phyloP scores from a whole-genome alignment of 192 early-diverging fungal genomes.

The Coemansia sp. region DNA sequence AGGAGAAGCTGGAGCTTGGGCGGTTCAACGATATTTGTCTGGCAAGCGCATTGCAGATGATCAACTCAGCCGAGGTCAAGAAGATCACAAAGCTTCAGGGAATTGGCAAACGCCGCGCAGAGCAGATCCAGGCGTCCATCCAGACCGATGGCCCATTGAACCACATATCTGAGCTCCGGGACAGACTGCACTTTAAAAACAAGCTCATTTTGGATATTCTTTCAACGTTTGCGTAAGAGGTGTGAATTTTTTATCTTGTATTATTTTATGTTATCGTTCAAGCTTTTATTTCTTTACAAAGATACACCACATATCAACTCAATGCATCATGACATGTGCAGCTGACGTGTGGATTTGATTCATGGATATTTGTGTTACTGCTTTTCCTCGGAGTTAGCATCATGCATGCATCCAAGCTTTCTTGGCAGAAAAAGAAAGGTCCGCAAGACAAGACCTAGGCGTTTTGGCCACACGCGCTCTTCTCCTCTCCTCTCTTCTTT shows the following conservation, averaged over 20 bases:
- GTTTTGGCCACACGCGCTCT: too few relatives aligned
- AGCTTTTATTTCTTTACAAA: not conserved
- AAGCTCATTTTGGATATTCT: constrained; percentile 50
- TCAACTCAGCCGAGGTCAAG: constrained; percentile 58
- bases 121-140: constrained; percentile 57
- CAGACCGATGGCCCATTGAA: constrained; percentile 40
- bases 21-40: constrained; percentile 46
- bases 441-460: too few relatives aligned
- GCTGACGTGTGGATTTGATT: too few relatives aligned
- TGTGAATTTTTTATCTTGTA: not conserved
- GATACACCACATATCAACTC: too few relatives aligned
- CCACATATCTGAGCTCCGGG: constrained; percentile 40
- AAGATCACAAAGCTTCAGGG: constrained; percentile 59
- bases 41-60: constrained; percentile 56
- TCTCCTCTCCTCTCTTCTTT: too few relatives aligned
- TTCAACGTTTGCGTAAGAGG: constrained; percentile 41
- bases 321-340: too few relatives aligned
- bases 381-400: too few relatives aligned
- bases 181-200: constrained; percentile 46
- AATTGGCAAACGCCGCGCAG: constrained; percentile 62
- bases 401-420: too few relatives aligned
- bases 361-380: too few relatives aligned
- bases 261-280: not conserved
- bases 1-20: constrained; percentile 24
- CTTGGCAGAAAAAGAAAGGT: too few relatives aligned